Percentiles rank a stretch among this genome's conserved stretches.
Evolutionary conservation across 139 green algal genomes (phyloP).

Genomic region (Trebouxia sp.): DNA sequence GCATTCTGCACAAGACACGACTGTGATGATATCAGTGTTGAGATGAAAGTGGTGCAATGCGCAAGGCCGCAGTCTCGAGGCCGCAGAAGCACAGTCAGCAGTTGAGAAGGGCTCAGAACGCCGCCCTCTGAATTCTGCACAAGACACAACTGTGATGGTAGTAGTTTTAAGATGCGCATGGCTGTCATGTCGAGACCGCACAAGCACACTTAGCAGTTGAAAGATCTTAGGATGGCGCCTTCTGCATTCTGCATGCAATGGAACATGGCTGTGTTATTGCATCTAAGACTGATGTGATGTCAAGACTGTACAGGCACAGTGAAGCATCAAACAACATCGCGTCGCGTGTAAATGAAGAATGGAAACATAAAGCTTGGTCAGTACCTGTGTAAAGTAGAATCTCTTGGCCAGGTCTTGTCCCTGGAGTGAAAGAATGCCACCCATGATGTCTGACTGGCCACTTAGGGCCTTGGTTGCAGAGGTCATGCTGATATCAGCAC

Average conservation of each 20-base stretch:
- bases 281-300: too few species aligned
- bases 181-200: not conserved
- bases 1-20: not conserved
- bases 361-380: too few species aligned
- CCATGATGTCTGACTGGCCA: slow-evolving; percentile 94
- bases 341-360: too few species aligned
- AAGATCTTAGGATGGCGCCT: slow-evolving; percentile 75
- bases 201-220: slow-evolving; percentile 94
- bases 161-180: not conserved
- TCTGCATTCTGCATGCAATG: slow-evolving; percentile 14
- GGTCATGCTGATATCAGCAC: slow-evolving; percentile 97
- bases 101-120: slow-evolving; percentile 88
- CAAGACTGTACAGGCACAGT: not conserved
- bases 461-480: slow-evolving; percentile 96
- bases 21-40: too few species aligned
- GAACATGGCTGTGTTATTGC: too few species aligned
- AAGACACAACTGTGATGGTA: not conserved
- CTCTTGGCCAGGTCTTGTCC: slow-evolving; percentile 75
- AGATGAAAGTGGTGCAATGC: slow-evolving; percentile 41
- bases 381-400: slow-evolving; percentile 86
- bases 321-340: too few species aligned
- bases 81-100: slow-evolving; percentile 95
- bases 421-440: slow-evolving; percentile 86
- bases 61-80: slow-evolving; percentile 96
- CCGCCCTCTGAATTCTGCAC: slow-evolving; percentile 90